phyloP scores from a whole-genome alignment of 108 stramenopile genomes.

The Discostella pseudostelligera region DNA sequence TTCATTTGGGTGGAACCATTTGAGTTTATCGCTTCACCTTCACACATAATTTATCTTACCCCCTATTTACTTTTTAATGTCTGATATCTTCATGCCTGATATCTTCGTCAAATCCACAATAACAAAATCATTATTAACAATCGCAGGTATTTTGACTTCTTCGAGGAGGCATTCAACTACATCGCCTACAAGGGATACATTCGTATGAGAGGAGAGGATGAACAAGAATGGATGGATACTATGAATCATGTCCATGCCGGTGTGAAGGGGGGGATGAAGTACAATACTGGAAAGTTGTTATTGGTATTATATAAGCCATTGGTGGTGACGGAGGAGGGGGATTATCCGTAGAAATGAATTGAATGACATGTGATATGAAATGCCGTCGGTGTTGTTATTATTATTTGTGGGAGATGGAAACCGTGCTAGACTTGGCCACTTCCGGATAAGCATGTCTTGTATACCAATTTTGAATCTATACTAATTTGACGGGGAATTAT shows the following conservation, averaged over 20 bases:
- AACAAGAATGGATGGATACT: slow-evolving; percentile 84
- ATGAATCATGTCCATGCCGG: slow-evolving; percentile 83
- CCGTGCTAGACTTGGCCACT: too few species aligned
- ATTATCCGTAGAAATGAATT: not conserved
- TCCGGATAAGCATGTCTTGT: too few species aligned
- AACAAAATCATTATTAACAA: too few species aligned
- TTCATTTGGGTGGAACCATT: not conserved
- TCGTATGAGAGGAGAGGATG: slow-evolving; percentile 77
- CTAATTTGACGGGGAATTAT: not conserved
- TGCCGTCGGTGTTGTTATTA: too few species aligned
- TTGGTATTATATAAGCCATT: slow-evolving; percentile 70
- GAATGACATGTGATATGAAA: not conserved
- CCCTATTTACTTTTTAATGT: too few species aligned
- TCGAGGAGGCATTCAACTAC: slow-evolving; percentile 83
- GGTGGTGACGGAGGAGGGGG: slow-evolving; percentile 17
- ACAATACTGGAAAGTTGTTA: slow-evolving; percentile 83
- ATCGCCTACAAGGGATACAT: slow-evolving; percentile 88
- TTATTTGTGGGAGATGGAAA: too few species aligned
- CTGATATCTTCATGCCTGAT: too few species aligned
- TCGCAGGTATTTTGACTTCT: slow-evolving; percentile 47
- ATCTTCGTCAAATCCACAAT: too few species aligned
- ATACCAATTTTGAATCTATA: slow-evolving; percentile 1
- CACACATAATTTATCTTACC: too few species aligned
- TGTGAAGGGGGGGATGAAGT: slow-evolving; percentile 88
- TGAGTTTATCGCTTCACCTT: too few species aligned